Conservation (phyloP, 352 stramenopile genomes). For the Globisporangium cystogenes region DNA sequence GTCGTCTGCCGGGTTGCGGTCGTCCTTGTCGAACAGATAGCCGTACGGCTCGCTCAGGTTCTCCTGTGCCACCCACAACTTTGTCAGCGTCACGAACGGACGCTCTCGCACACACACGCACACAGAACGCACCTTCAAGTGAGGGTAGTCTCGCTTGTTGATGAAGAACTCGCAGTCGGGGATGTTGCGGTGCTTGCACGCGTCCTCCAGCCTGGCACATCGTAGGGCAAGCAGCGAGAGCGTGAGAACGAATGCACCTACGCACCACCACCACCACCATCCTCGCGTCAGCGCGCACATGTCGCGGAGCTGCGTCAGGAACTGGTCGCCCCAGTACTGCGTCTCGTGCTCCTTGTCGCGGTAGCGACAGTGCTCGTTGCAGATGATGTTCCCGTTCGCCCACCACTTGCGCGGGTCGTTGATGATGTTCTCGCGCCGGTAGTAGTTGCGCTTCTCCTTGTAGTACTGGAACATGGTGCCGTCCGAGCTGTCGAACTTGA, state of each 20-base stretch:
- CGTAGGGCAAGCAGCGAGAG: too few species aligned
- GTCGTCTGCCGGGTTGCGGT: constrained; percentile 92
- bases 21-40: constrained; percentile 98
- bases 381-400: constrained; percentile 99
- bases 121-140: constrained; percentile 89
- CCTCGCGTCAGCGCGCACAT: too few species aligned
- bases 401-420: constrained; percentile 93
- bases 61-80: constrained; percentile 42
- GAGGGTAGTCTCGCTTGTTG: constrained; percentile 99
- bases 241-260: not conserved
- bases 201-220: constrained; percentile 82
- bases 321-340: constrained; percentile 97
- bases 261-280: not conserved
- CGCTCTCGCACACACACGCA: not conserved
- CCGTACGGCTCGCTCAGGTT: constrained; percentile 97
- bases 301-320: constrained; percentile 94
- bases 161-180: constrained; percentile 99
- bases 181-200: constrained; percentile 92
- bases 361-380: constrained; percentile 92
- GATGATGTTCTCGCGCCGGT: constrained; percentile 79
- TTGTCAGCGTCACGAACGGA: not conserved
- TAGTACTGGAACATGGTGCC: constrained; percentile 92
- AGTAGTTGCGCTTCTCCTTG: constrained; percentile 75
- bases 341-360: constrained; percentile 87
- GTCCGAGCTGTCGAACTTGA: constrained; percentile 90